Conservation (phyloP, 2,329 filamentous ascomycete genomes). For the Alternaria sp. region DNA sequence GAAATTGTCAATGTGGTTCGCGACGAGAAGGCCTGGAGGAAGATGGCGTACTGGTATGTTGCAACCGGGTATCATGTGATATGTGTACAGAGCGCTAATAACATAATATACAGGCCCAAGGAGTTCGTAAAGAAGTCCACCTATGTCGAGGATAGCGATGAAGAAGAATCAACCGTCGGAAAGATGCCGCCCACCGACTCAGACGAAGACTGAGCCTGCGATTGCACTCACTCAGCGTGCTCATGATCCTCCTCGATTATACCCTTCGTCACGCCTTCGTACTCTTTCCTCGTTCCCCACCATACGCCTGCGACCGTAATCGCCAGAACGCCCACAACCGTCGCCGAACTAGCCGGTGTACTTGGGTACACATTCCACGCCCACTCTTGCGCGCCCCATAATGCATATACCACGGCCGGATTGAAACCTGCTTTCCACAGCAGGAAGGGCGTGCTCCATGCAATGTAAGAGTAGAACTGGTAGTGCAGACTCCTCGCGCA, state of each 20-base stretch:
- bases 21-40: constrained; percentile 91
- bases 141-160: constrained; percentile 71
- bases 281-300: constrained; percentile 61
- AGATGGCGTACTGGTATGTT: constrained; percentile 78
- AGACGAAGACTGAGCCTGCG: constrained; percentile 62
- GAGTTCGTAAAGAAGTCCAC: constrained; percentile 73
- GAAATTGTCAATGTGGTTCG: constrained; percentile 93
- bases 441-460: constrained; percentile 87
- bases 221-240: constrained; percentile 40
- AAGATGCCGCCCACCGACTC: constrained; percentile 86
- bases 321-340: constrained; percentile 75
- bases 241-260: constrained; percentile 39
- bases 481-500: constrained; percentile 92
- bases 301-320: constrained; percentile 71
- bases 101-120: constrained; percentile 69
- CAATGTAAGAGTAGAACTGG: constrained; percentile 92
- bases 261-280: constrained; percentile 47
- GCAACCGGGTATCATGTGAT: constrained; percentile 25
- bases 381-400: constrained; percentile 86
- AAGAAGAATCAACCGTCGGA: constrained; percentile 80
- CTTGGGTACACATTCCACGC: constrained; percentile 97
- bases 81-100: constrained; percentile 32
- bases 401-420: constrained; percentile 69
- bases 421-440: constrained; percentile 80
- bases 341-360: constrained; percentile 67